These are phyloP conservation scores for Exsudoporus frostii DNA, from an alignment of 768 basidiomycete species.

Conservation along the genomic window DNA sequence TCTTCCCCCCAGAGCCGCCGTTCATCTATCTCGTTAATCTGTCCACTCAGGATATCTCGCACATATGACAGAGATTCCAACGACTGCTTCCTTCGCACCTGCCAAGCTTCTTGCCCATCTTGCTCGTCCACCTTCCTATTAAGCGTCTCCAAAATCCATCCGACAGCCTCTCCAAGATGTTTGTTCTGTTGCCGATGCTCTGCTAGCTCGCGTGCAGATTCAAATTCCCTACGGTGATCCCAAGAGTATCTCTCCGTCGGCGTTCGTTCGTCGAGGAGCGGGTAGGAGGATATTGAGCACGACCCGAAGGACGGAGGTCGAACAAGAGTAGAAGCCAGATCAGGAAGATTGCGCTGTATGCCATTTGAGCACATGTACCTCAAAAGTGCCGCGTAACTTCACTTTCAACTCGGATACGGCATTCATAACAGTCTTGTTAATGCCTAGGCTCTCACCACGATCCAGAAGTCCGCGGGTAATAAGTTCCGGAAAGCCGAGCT, in stretches of 20 bases:
- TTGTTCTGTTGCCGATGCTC: conserved; percentile 56
- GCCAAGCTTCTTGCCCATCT: conserved; percentile 38
- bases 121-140: conserved; percentile 47
- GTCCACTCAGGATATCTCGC: conserved; percentile 65
- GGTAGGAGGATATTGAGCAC: conserved; percentile 49
- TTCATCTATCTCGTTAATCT: conserved; percentile 55
- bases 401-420: conserved; percentile 79
- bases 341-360: conserved; percentile 77
- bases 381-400: conserved; percentile 17
- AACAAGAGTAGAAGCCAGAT: conserved; percentile 66
- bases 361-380: conserved; percentile 7
- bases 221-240: conserved; percentile 68
- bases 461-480: conserved; percentile 72
- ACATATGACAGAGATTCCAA: conserved; percentile 76
- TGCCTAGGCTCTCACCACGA: conserved; percentile 74
- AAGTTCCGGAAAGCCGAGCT: conserved; percentile 64
- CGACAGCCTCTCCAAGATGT: conserved; percentile 63
- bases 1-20: conserved; percentile 61
- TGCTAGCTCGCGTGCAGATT: conserved; percentile 62
- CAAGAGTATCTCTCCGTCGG: conserved; percentile 59
- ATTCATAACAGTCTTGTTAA: conserved; percentile 78
- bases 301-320: conserved; percentile 44
- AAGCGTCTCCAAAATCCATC: conserved; percentile 73
- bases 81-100: conserved; percentile 53
- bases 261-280: conserved; percentile 57